These are phyloP conservation scores for Plasmodium cynomolgi DNA, from an alignment of 169 alveolate genomes.

Conservation along the genomic window DNA sequence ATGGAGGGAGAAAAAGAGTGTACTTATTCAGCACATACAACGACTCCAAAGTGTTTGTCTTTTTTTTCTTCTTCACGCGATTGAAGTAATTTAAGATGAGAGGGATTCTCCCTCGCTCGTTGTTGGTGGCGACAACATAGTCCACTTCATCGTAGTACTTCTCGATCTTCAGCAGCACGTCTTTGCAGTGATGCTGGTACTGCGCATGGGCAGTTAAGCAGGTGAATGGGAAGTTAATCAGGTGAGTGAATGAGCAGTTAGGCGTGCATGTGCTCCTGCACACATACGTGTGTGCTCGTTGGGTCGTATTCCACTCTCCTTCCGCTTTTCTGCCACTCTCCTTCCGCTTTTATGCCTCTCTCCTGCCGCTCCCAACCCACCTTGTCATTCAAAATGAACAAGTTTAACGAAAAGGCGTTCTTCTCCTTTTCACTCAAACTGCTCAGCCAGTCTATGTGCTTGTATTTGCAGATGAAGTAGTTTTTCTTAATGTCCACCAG, in stretches of 20 bases:
- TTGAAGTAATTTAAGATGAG: conserved; percentile 51
- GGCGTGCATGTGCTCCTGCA: neutral
- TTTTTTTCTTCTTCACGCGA: conserved; percentile 46
- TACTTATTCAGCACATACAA: conserved; percentile 56
- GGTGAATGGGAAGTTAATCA: neutral
- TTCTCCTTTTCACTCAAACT: conserved; percentile 24
- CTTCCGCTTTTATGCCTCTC: neutral
- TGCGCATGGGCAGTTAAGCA: neutral
- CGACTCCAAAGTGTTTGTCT: conserved; percentile 58
- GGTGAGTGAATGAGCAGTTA: neutral
- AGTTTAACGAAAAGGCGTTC: conserved; percentile 62
- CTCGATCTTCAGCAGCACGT: conserved; percentile 44
- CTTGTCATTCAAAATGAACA: conserved; percentile 61
- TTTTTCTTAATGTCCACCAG: conserved; percentile 27
- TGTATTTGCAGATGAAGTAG: conserved; percentile 62
- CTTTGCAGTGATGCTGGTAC: conserved; percentile 64
- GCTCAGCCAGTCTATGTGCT: conserved; percentile 52
- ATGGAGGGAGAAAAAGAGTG: conserved; percentile 41
- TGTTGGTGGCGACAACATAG: conserved; percentile 66
- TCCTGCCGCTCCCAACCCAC: neutral
- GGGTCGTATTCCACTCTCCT: too few relatives aligned
- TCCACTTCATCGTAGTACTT: conserved; percentile 58
- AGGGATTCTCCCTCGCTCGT: conserved; percentile 52
- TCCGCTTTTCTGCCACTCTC: neutral
- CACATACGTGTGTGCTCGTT: neutral